Percentiles rank a stretch among this genome's conserved stretches.
Conservation (phyloP, 2,329 filamentous ascomycete genomes). For the Huntiella omanensis region DNA sequence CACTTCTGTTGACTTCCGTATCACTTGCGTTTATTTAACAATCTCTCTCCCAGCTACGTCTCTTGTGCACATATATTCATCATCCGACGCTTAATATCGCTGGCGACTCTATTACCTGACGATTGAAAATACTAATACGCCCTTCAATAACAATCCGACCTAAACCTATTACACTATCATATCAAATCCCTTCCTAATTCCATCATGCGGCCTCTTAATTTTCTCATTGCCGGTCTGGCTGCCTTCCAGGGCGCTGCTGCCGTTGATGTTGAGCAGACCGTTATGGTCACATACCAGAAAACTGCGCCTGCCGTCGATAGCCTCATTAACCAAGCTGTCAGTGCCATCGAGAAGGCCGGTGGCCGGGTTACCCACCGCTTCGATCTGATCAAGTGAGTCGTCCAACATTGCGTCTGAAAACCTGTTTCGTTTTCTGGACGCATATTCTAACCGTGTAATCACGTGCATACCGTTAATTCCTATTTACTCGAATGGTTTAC, state of each 20-base stretch:
- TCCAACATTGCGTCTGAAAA: neutral
- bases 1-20: neutral
- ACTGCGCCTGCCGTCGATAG: slow-evolving; percentile 42
- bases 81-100: neutral
- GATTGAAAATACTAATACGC: too few species aligned
- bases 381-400: slow-evolving; percentile 44
- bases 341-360: slow-evolving; percentile 48
- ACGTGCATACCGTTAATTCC: too few species aligned
- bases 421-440: neutral
- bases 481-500: too few species aligned
- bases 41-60: too few species aligned
- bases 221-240: slow-evolving; percentile 36
- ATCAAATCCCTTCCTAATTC: slow-evolving; percentile 8
- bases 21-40: neutral
- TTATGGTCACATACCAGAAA: slow-evolving; percentile 64
- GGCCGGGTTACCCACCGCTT: slow-evolving; percentile 68
- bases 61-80: neutral
- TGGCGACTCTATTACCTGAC: too few species aligned
- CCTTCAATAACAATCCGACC: too few species aligned
- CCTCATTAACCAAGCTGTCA: slow-evolving; percentile 52
- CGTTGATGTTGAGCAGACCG: slow-evolving; percentile 48
- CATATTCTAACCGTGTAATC: neutral
- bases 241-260: slow-evolving; percentile 39
- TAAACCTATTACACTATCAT: neutral
- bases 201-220: slow-evolving; percentile 44